Evolutionary conservation across 2,329 filamentous ascomycete species (phyloP).

Genomic region (Beauveria medogensis): DNA sequence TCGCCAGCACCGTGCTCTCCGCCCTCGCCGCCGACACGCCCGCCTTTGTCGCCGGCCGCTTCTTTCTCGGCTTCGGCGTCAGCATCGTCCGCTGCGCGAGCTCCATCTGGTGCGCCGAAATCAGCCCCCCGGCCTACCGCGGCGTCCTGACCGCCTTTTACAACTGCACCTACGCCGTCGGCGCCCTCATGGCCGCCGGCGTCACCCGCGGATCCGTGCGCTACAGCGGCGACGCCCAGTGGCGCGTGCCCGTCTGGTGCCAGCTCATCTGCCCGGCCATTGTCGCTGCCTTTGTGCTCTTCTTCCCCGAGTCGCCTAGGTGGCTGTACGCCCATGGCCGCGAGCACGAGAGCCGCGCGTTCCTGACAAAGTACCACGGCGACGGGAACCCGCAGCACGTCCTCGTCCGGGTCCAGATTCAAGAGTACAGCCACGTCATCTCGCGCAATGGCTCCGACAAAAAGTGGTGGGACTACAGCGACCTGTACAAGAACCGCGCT

Average conservation of each 20-base stretch:
- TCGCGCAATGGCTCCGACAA: conserved; percentile 30
- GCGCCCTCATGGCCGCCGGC: conserved; percentile 39
- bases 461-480: conserved; percentile 33
- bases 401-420: conserved; percentile 31
- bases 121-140: conserved; percentile 34
- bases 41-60: conserved; percentile 48
- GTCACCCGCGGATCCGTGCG: conserved; percentile 33
- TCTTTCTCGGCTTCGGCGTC: conserved; percentile 50
- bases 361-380: conserved; percentile 30
- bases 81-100: conserved; percentile 24
- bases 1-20: conserved; percentile 35
- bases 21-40: conserved; percentile 28
- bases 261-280: conserved; percentile 17
- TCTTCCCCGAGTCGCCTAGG: conserved; percentile 36
- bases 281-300: conserved; percentile 12
- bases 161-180: conserved; percentile 33
- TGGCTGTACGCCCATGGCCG: conserved; percentile 32
- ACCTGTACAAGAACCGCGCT: conserved; percentile 25
- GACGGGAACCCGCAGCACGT: conserved; percentile 30
- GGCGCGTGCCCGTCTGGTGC: conserved; percentile 29
- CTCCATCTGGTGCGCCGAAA: conserved; percentile 35
- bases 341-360: conserved; percentile 27
- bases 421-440: conserved; percentile 23
- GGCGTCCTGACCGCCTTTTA: conserved; percentile 29
- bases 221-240: conserved; percentile 15